A percentile compares a stretch with the other conserved stretches of the same genome.
Evolutionary conservation across 768 basidiomycete species (phyloP).

Genomic region (Phylloporus scabripes): DNA sequence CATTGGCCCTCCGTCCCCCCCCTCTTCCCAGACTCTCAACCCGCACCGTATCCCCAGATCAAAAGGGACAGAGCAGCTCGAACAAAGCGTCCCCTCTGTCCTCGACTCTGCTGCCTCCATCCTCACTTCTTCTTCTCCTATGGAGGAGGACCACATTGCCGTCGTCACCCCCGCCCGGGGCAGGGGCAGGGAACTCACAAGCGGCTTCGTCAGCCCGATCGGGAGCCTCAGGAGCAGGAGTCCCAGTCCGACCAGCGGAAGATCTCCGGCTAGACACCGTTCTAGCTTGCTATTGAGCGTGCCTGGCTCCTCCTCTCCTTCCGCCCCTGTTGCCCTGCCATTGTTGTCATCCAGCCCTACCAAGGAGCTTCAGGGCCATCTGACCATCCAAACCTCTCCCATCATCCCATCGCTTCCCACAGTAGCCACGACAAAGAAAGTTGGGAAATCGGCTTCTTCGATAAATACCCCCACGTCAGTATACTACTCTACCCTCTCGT

Average conservation of each 20-base stretch:
- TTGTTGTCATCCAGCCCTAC: slow-evolving; percentile 28
- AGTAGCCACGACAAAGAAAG: slow-evolving; percentile 4
- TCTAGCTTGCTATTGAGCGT: slow-evolving; percentile 47
- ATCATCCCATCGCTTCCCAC: slow-evolving; percentile 2
- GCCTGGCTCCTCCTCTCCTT: slow-evolving; percentile 33
- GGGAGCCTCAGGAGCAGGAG: slow-evolving; percentile 58
- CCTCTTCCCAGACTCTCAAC: slow-evolving; percentile 40
- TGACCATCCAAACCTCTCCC: slow-evolving; percentile 25
- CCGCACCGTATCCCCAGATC: slow-evolving; percentile 72
- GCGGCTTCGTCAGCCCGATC: slow-evolving; percentile 63
- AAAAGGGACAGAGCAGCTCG: slow-evolving; percentile 67
- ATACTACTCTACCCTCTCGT: slow-evolving; percentile 40
- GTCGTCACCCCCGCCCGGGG: slow-evolving; percentile 53
- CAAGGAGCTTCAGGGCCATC: slow-evolving; percentile 14
- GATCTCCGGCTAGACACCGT: slow-evolving; percentile 32
- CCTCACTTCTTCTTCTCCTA: slow-evolving; percentile 42
- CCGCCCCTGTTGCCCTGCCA: slow-evolving; percentile 14
- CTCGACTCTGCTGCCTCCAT: slow-evolving; percentile 79
- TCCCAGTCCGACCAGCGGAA: slow-evolving; percentile 51
- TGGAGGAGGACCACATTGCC: slow-evolving; percentile 53
- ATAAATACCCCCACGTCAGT: slow-evolving; percentile 45
- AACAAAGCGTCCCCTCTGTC: slow-evolving; percentile 79
- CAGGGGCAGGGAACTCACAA: slow-evolving; percentile 31
- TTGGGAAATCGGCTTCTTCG: slow-evolving; percentile 19
- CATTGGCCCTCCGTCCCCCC: slow-evolving; percentile 32